Evolutionary conservation across 73 alveolate species (phyloP), one percentile per base, ranked within the genome.

Genomic region (Paramecium octaurelia): DNA sequence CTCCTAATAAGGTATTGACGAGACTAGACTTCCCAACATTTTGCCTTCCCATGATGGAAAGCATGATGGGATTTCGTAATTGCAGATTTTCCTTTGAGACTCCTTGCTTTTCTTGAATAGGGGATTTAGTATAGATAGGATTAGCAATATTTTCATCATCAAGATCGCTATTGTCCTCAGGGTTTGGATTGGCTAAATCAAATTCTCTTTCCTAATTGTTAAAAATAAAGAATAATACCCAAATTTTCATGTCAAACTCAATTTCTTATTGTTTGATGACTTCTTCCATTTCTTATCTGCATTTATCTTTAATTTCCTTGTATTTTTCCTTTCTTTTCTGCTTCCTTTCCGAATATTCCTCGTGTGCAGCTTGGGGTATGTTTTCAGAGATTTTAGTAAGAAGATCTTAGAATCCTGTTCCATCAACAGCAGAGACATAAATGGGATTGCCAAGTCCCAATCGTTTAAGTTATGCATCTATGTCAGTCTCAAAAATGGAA

Each of bases 401-500:
- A 3, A 97, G 71, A 43, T 96, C 98, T 36, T 86, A 92, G 43
- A 97, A 76, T 14, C 99, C 99, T 58, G 95, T 97, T 8, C 97
- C 97, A 76, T 97, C 97, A 90, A 92, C 96, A 18, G 99, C 98
- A 10, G 99, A 97, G 4, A 97, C 94, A 58, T 94, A 94, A 0
- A 96, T 24, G 16, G 99, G 99, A 21, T 96, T 97, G 4, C 96
- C 97, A 20, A 94, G 92, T 23, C 97, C 97, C 85, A 93, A 38
- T 36, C 85, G 80, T 54, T 94, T 94, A 69, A 95, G 58, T 58
- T 97, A 96, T 36, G 88, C 58, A 77, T 85, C 85, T 6, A 97
- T 68, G 69, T 97, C 97, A 10, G 97, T 97, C 86, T 96, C 98
- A 59, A 40, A 89, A 2, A 42, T 46, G 1, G 27, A 12, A 9